Evolutionary conservation across 306 rosid genomes (phyloP).

Genomic region (Dryas alaskensis): DNA sequence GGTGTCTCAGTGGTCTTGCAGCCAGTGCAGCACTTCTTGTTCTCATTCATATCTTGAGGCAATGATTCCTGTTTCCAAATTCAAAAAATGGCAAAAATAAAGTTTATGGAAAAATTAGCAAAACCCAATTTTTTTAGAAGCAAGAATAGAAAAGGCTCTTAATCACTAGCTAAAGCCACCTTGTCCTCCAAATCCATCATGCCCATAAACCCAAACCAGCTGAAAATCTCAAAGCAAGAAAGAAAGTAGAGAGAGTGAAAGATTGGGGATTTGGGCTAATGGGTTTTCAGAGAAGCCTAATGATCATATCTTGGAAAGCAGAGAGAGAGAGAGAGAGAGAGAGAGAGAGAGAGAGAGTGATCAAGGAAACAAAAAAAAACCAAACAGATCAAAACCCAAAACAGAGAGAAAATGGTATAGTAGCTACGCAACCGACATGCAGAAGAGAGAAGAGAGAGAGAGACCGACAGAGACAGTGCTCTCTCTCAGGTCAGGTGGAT

Average conservation of each 20-base stretch:
- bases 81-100: background rate
- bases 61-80: slow-evolving; percentile 34
- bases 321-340: background rate
- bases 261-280: background rate
- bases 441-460: background rate
- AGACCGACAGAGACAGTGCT: slow-evolving; percentile 30
- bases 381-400: background rate
- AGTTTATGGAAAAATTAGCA: background rate
- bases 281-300: background rate
- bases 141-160: background rate
- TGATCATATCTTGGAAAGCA: background rate
- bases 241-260: background rate
- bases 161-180: slow-evolving; percentile 21
- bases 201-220: slow-evolving; percentile 21
- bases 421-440: slow-evolving; percentile 7
- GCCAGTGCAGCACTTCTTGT: slow-evolving; percentile 46
- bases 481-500: slow-evolving; percentile 4
- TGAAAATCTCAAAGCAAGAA: background rate
- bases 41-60: slow-evolving; percentile 22
- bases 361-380: background rate
- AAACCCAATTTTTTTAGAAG: background rate
- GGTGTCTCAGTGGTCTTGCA: slow-evolving; percentile 80
- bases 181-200: slow-evolving; percentile 44
- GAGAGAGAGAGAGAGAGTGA: background rate
- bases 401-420: background rate